Conservation (phyloP, 2,329 filamentous ascomycete genomes). For the Verruconis gallopava region DNA sequence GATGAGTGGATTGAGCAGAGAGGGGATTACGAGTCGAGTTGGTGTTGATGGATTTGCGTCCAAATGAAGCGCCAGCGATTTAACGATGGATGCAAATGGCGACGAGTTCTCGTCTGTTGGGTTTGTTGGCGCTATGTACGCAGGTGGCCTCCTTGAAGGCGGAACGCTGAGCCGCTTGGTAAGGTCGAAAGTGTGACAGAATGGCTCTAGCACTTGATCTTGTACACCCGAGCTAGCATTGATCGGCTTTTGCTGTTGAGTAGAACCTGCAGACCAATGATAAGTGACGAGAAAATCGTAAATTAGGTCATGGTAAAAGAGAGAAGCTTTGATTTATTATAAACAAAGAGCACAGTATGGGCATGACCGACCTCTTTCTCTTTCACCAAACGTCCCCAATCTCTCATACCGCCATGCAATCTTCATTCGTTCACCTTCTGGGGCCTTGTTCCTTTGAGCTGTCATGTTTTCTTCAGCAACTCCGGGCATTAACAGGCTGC, state of each 20-base stretch:
- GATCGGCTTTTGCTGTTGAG: background rate
- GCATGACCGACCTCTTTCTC: conserved; percentile 7
- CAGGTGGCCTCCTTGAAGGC: conserved; percentile 24
- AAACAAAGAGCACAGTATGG: no score
- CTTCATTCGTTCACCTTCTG: conserved; percentile 69
- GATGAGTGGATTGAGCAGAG: conserved; percentile 70
- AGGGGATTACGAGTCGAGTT: conserved; percentile 73
- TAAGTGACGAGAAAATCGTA: background rate
- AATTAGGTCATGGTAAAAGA: no score
- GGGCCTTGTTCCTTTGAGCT: conserved; percentile 25
- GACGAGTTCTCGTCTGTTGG: conserved; percentile 16
- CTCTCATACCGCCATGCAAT: conserved; percentile 97
- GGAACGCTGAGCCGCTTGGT: conserved; percentile 35
- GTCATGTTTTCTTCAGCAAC: conserved; percentile 34
- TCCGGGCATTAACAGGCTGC: conserved; percentile 69
- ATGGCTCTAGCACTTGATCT: conserved; percentile 20
- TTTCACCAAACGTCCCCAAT: conserved; percentile 54
- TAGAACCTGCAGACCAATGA: background rate
- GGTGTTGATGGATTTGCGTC: conserved; percentile 32
- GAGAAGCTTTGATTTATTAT: no score
- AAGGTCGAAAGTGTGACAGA: conserved; percentile 40
- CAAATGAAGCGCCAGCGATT: conserved; percentile 43
- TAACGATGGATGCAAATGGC: conserved; percentile 51
- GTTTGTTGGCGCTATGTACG: conserved; percentile 30
- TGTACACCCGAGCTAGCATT: background rate